Percentiles rank a stretch among this genome's conserved stretches.
Conservation (phyloP, 1,284 basidiomycete species). For the Tilletiaria anomala region DNA sequence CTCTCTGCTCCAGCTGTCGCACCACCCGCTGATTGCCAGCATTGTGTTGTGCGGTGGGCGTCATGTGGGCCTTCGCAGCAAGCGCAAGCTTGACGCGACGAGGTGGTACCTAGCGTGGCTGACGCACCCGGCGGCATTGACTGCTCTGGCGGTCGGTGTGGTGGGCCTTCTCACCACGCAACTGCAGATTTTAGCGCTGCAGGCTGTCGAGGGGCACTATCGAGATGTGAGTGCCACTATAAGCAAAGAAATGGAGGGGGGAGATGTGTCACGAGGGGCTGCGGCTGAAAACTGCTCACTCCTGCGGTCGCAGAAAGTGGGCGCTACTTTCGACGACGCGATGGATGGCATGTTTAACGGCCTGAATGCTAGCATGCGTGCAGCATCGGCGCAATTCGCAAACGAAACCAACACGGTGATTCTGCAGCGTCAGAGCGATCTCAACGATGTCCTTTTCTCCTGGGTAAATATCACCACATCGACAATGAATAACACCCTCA, state of each 20-base stretch:
- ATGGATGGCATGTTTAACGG: neutral
- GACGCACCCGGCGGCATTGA: conserved; percentile 73
- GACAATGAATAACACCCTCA: conserved; percentile 55
- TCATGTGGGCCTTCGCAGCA: conserved; percentile 7
- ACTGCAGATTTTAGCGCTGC: conserved; percentile 56
- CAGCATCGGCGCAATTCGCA: conserved; percentile 50
- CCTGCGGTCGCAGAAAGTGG: too few species aligned
- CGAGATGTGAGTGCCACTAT: conserved; percentile 1
- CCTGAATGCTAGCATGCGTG: neutral
- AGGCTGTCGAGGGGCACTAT: conserved; percentile 14
- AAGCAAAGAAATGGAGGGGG: conserved; percentile 40
- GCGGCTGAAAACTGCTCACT: neutral
- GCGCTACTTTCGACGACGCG: neutral
- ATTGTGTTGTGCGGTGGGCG: conserved; percentile 7
- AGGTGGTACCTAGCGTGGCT: conserved; percentile 75
- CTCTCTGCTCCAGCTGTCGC: conserved; percentile 14
- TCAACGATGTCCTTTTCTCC: conserved; percentile 62
- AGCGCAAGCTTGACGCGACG: conserved; percentile 35
- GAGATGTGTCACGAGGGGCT: neutral
- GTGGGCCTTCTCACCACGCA: conserved; percentile 78
- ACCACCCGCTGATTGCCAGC: conserved; percentile 15
- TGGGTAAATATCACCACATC: conserved; percentile 88
- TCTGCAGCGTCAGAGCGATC: conserved; percentile 52
- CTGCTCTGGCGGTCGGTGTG: conserved; percentile 74
- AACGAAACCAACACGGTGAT: conserved; percentile 59